These are phyloP conservation scores for Leavenworthia alabamica DNA, from an alignment of 345 rosid genomes.

Conservation along the genomic window DNA sequence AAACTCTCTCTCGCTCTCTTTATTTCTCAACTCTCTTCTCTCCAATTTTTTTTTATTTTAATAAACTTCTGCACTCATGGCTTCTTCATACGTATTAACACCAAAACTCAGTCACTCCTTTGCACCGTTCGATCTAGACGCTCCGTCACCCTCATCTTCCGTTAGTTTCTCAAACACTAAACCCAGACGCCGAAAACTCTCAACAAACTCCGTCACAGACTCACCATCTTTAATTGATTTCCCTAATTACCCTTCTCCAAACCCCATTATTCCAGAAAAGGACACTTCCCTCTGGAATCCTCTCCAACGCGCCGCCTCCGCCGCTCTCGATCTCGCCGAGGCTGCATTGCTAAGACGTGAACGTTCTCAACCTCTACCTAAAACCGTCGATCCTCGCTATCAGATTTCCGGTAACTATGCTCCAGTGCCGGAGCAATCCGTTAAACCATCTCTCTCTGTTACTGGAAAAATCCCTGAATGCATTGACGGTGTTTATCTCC, in stretches of 20 bases:
- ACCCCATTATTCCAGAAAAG: conserved; percentile 25
- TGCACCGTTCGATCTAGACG: conserved; percentile 29
- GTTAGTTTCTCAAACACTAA: conserved; percentile 21
- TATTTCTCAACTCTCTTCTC: conserved; percentile 33
- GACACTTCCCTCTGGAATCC: conserved; percentile 47
- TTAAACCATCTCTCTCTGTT: conserved; percentile 44
- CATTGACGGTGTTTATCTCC: conserved; percentile 73
- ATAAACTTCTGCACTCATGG: conserved; percentile 38
- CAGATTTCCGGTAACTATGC: conserved; percentile 93
- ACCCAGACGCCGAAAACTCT: conserved; percentile 18
- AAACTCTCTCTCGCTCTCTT: background rate
- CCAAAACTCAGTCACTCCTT: conserved; percentile 34
- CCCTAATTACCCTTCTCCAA: conserved; percentile 41
- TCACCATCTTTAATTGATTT: conserved; percentile 51
- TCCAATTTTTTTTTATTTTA: too few relatives aligned
- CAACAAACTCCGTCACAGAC: conserved; percentile 27
- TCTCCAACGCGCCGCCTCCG: conserved; percentile 59
- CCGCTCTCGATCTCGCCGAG: conserved; percentile 61
- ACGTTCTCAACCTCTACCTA: conserved; percentile 58
- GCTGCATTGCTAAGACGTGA: conserved; percentile 56
- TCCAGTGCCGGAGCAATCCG: conserved; percentile 74
- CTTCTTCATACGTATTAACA: conserved; percentile 29
- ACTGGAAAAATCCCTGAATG: conserved; percentile 62
- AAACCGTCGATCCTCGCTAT: conserved; percentile 70
- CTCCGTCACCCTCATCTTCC: conserved; percentile 26